Base-by-base conservation (phyloP, 1,284 basidiomycete genomes). In the Wolfiporia cocos region DNA sequence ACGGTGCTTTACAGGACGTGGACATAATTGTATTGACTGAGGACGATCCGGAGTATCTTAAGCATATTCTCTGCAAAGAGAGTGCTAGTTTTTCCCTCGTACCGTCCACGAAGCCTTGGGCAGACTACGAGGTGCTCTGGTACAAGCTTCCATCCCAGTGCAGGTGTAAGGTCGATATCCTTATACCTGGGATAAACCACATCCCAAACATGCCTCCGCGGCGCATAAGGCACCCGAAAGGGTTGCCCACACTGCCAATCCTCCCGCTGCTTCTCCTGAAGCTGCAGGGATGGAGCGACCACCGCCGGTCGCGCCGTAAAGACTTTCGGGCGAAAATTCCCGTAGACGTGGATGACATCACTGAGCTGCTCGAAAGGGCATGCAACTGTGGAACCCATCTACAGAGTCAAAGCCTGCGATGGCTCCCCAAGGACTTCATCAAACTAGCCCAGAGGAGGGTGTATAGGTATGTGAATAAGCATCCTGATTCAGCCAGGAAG, bases 201-300 rank as follows among this genome's bases (percentile, higher is more conserved):
- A 61, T 67, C 31, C 64, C 65, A 1, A 11, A 37, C 23, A 43
- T 66, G 23, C 53, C 57, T 5, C 14, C 24, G 7, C n/a, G 23
- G 2, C 31, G 40, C 9, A 49, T 65, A 26, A 38, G 41, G 34
- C 21, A 21, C 22, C 51, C 37, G 21, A 14, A 36, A 18, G 45
- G 37, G 2, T 43, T 59, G 4, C 62, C 62, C 7, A 54, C 59
- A 19, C 51, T 60, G 44, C 64, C 64, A 5, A 34, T 63, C 29
- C 41, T 57, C 29, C 41, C 51, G 5, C 50, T 64, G 6, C 47
- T 66, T 11, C 42, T 66, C 32, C 45, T 65, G 32, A 65, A 64
- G 48, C 52, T 65, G 22, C 57, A 65, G 45, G 62, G 56, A 4
- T 66, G 64, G 64, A 38, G 34, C 9, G 57, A 66, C 42, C 64